Evolutionary conservation across 225 moss, liverwort and hornwort genomes (phyloP).

Genomic region (Marchantia polymorpha): DNA sequence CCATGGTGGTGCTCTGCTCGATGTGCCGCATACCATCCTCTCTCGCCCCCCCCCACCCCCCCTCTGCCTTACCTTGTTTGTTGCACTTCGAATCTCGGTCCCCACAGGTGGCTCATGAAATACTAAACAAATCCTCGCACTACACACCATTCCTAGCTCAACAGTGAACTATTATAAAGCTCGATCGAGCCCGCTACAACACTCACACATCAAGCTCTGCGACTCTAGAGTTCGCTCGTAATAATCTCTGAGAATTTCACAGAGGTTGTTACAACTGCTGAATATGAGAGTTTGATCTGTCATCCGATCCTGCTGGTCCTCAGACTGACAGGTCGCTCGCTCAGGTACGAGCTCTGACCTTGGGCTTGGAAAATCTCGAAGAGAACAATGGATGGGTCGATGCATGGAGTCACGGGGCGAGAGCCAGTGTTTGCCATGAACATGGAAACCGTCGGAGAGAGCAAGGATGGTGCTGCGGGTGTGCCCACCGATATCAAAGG

Average conservation of each 20-base stretch:
- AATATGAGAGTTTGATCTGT: neutral
- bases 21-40: no score
- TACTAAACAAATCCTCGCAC: neutral
- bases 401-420: slow-evolving; percentile 68
- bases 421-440: slow-evolving; percentile 35
- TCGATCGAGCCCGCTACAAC: neutral
- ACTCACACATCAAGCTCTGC: neutral
- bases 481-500: slow-evolving; percentile 22
- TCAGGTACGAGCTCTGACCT: neutral
- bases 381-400: slow-evolving; percentile 38
- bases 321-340: neutral
- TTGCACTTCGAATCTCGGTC: neutral
- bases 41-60: neutral
- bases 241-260: neutral
- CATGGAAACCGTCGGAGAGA: slow-evolving; percentile 11
- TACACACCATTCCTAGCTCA: neutral
- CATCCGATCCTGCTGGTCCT: neutral
- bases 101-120: neutral
- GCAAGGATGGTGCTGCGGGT: neutral
- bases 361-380: neutral
- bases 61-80: neutral
- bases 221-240: neutral
- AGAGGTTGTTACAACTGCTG: neutral
- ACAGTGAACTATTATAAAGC: neutral
- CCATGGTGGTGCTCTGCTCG: no score